Conservation (phyloP, 106 monocot species). For the Dioscorea alata region DNA sequence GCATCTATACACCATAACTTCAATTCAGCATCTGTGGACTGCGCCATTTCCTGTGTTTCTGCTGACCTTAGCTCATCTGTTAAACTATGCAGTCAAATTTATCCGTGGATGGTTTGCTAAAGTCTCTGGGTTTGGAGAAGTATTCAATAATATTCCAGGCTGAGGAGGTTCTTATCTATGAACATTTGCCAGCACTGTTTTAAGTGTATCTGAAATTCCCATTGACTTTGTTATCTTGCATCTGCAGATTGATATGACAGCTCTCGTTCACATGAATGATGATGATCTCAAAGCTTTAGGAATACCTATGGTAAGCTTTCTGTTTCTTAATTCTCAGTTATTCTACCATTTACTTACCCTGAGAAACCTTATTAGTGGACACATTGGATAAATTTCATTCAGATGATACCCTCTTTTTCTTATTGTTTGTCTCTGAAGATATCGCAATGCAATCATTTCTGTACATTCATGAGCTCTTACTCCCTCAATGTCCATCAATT, state of each 20-base stretch:
- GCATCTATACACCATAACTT: no score
- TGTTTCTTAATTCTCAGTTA: not conserved
- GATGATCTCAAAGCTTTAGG: constrained; percentile 78
- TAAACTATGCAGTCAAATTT: constrained; percentile 41
- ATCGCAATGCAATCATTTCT: no score
- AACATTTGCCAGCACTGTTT: not conserved
- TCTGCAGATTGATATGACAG: constrained; percentile 71
- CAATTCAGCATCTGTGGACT: no score
- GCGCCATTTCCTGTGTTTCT: no score
- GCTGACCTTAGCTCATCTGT: not conserved
- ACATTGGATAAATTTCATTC: no score
- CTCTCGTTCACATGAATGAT: constrained; percentile 67
- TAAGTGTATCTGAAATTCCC: not conserved
- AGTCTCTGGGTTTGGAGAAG: constrained; percentile 82
- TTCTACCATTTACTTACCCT: not conserved
- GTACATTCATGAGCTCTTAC: no score
- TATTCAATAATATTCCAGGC: constrained; percentile 85
- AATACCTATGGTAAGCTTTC: constrained; percentile 65
- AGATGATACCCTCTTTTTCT: no score
- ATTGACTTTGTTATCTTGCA: not conserved
- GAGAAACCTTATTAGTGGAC: no score
- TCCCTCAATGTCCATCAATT: no score
- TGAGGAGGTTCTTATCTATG: constrained; percentile 58
- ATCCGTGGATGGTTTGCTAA: constrained; percentile 50
- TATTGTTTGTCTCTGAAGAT: no score